phyloP scores from a whole-genome alignment of 441 rosid species.

The Brassica hybrid region DNA sequence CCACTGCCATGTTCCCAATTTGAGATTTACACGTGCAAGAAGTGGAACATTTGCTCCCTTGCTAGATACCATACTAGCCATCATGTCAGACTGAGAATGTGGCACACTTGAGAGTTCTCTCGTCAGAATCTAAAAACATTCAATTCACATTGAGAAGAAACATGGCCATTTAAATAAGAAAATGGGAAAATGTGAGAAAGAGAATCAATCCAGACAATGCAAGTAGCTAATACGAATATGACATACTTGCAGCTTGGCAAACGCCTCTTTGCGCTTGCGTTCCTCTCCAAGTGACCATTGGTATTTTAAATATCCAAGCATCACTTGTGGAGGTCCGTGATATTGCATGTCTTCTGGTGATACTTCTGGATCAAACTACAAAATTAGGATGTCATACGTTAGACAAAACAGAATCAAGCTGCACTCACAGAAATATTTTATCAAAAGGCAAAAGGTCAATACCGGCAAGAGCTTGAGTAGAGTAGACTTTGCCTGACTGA shows the following conservation, averaged over 20 bases:
- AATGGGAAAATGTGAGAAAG: conserved; percentile 27
- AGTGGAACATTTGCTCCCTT: conserved; percentile 68
- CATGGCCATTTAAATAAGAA: conserved; percentile 31
- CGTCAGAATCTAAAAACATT: conserved; percentile 66
- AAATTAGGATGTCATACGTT: conserved; percentile 31
- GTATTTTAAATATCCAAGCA: conserved; percentile 92
- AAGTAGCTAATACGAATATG: conserved; percentile 17
- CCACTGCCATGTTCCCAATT: conserved; percentile 96
- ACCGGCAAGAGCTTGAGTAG: conserved; percentile 89
- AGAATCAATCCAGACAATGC: conserved; percentile 21
- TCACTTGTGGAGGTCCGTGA: conserved; percentile 98
- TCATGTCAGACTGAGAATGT: conserved; percentile 59
- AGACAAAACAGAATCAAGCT: conserved; percentile 28
- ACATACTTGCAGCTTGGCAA: conserved; percentile 83
- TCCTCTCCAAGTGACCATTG: conserved; percentile 99
- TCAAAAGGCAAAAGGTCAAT: conserved; percentile 21
- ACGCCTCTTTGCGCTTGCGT: conserved; percentile 93
- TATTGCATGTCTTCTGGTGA: conserved; percentile 75
- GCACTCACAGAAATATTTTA: conserved; percentile 19
- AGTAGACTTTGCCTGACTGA: conserved; percentile 98
- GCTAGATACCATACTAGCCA: conserved; percentile 58
- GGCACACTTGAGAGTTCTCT: conserved; percentile 74
- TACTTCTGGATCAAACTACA: conserved; percentile 97
- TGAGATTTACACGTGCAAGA: conserved; percentile 89
- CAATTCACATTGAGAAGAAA: conserved; percentile 37